Base-by-base conservation (phyloP, 2,329 filamentous ascomycete species). In the Fusarium nurragi region DNA sequence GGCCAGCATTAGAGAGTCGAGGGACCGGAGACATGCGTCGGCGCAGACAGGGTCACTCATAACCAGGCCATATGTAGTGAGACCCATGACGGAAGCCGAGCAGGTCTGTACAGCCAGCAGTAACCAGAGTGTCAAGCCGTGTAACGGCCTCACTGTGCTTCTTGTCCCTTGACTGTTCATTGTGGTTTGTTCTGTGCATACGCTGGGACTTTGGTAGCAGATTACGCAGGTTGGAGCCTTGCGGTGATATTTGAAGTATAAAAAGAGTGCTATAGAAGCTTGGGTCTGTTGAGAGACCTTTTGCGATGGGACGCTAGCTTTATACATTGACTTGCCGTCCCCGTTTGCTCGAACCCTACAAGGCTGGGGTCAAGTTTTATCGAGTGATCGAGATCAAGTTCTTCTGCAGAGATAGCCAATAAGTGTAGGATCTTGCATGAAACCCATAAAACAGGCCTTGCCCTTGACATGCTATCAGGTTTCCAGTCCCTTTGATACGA, bases 1-100 rank as follows among this genome's bases (percentile, higher is more conserved):
- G 0, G 55, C 7, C 1, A 59, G 30, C 19, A 37, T 38, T 0
- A 59, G 12, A 4, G 37, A 16, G 12, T 36, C 13, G 4, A 59
- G 51, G 4, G 53, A 58, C 8, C 30, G 37, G 18, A 59, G 37
- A 59, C 55, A 59, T 11, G 55, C 46, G n/a, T 59, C 53, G 4
- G 55, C 55, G 1, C 55, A 59, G 10, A 59, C 21, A 16, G 55
- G 55, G 10, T 59, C 55, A 6, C 50, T 25, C 6, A 41, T 19
- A n/a, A 51, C 30, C 3, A 50, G 23, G 4, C 55, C 55, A 4
- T 58, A 59, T 0, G 53, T 44, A 2, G 32, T 10, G 3, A 59
- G 53, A 3, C 53, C 30, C 5, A 8, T 22, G 5, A 37, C 21
- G 2, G 46, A 34, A 6, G 14, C 19, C 1, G 54, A 59, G 2